phyloP scores from a whole-genome alignment of 371 early-diverging fungal species.

The Mortierella sp. region DNA sequence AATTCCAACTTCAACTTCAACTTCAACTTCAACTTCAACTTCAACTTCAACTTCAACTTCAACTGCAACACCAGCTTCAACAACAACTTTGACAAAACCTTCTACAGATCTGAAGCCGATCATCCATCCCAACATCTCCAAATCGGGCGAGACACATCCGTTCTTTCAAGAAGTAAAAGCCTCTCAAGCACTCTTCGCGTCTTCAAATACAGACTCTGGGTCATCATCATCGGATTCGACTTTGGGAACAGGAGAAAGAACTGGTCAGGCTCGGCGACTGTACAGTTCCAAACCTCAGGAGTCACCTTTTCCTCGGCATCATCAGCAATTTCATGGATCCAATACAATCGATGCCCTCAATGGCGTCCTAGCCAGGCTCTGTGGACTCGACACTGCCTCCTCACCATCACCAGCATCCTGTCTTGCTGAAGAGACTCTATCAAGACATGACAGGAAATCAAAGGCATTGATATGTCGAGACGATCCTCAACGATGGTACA shows the following conservation, averaged over 20 bases:
- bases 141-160: constrained; percentile 44
- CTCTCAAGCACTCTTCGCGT: constrained; percentile 12
- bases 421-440: background rate
- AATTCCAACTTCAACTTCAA: background rate
- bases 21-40: constrained; percentile 4
- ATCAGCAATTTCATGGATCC: constrained; percentile 47
- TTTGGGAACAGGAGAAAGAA: constrained; percentile 1
- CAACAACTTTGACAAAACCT: constrained; percentile 1
- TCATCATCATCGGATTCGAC: background rate
- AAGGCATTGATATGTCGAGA: background rate
- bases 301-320: constrained; percentile 26
- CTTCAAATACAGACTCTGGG: background rate
- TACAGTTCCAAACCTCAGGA: constrained; percentile 19
- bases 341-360: constrained; percentile 46
- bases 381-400: constrained; percentile 14
- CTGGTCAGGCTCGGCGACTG: background rate
- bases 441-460: background rate
- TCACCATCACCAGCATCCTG: background rate
- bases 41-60: background rate
- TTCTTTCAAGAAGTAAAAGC: constrained; percentile 49
- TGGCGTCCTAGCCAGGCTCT: constrained; percentile 33
- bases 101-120: constrained; percentile 11
- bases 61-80: background rate
- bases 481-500: constrained; percentile 22
- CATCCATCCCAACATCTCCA: constrained; percentile 48